phyloP scores from a whole-genome alignment of 257 asterid genomes.

The Salvia miltiorrhiza region DNA sequence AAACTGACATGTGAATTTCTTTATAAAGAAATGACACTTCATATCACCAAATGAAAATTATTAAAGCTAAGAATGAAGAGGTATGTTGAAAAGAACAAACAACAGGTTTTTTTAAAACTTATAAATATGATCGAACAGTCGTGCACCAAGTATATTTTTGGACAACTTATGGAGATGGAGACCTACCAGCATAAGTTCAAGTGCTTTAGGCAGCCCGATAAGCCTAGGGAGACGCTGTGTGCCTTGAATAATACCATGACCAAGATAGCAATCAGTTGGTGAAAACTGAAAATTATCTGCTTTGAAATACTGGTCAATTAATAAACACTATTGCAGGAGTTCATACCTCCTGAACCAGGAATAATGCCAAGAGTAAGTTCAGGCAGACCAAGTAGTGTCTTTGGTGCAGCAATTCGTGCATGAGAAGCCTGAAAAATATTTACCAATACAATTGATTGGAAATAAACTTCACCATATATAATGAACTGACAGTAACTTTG shows the following conservation, averaged over 20 bases:
- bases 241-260: slow-evolving; percentile 45
- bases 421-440: slow-evolving; percentile 68
- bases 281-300: slow-evolving; percentile 19
- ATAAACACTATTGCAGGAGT: slow-evolving; percentile 18
- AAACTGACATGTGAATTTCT: no score
- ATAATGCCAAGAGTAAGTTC: slow-evolving; percentile 94
- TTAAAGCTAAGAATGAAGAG: background rate
- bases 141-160: background rate
- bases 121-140: background rate
- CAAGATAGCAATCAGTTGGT: slow-evolving; percentile 13
- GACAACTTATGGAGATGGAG: slow-evolving; percentile 12
- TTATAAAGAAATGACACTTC: background rate
- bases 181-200: slow-evolving; percentile 88
- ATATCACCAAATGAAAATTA: background rate
- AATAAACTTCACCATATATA: slow-evolving; percentile 6
- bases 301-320: slow-evolving; percentile 3
- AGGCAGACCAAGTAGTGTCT: slow-evolving; percentile 83
- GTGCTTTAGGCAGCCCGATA: slow-evolving; percentile 80
- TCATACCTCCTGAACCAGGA: slow-evolving; percentile 93
- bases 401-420: slow-evolving; percentile 90
- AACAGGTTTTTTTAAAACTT: background rate
- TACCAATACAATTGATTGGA: slow-evolving; percentile 9
- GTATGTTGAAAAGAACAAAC: background rate
- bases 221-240: slow-evolving; percentile 98
- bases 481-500: background rate